Conservation (phyloP, 495 filamentous ascomycete genomes). For the Cryomyces antarcticus region DNA sequence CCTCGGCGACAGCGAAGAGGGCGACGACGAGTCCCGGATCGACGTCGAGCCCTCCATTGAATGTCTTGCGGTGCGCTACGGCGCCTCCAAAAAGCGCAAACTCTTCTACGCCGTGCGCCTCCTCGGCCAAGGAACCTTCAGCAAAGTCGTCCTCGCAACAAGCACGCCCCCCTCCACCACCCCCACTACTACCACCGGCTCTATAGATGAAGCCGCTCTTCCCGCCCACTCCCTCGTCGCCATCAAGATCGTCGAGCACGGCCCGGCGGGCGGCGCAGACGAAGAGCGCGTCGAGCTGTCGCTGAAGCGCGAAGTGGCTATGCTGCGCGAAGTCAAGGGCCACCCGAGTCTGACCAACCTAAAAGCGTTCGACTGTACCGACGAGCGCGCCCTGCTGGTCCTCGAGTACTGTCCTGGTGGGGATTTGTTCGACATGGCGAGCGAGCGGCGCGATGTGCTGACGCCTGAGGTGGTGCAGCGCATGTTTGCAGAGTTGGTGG, state of each 20-base stretch:
- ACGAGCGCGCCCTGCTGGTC: conserved; percentile 61
- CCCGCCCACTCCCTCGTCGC: conserved; percentile 60
- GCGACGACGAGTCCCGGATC: conserved; percentile 23
- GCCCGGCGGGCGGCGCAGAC: conserved; percentile 73
- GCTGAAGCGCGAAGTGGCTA: conserved; percentile 83
- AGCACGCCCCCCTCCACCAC: conserved; percentile 26
- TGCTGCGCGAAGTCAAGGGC: conserved; percentile 53
- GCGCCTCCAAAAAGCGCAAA: conserved; percentile 32
- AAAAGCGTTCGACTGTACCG: conserved; percentile 68
- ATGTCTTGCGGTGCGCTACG: conserved; percentile 40
- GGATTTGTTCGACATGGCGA: conserved; percentile 85
- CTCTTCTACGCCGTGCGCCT: conserved; percentile 58
- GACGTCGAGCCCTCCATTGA: conserved; percentile 27
- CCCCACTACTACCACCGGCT: conserved; percentile 17
- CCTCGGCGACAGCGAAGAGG: conserved; percentile 27
- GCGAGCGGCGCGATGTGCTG: conserved; percentile 39
- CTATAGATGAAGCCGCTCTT: conserved; percentile 17
- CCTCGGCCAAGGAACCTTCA: conserved; percentile 88
- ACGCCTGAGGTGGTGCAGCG: conserved; percentile 51
- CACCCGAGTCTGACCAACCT: conserved; percentile 82
- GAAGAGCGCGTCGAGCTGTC: conserved; percentile 82
- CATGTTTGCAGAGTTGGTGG: conserved; percentile 76
- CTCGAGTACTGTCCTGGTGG: conserved; percentile 85
- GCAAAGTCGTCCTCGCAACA: conserved; percentile 76
- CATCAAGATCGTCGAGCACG: conserved; percentile 87